phyloP scores from a whole-genome alignment of 331 rosid species.

The Saraca asoca region DNA sequence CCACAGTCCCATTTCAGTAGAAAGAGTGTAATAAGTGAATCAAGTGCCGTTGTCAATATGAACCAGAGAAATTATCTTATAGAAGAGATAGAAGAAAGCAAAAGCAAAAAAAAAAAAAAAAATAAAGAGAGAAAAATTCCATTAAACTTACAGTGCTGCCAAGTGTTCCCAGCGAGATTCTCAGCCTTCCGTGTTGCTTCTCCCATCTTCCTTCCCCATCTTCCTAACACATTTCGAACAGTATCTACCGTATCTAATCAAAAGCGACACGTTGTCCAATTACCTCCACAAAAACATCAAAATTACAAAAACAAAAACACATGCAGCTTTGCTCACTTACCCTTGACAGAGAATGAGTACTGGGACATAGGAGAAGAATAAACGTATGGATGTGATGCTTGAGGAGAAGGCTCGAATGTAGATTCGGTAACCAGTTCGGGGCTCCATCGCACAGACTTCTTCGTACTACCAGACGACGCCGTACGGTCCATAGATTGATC shows the following conservation, averaged over 20 bases:
- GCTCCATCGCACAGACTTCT: constrained; percentile 86
- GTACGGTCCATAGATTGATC: constrained; percentile 16
- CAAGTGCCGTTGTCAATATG: too few species aligned
- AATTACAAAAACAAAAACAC: background rate
- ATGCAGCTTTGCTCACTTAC: constrained; percentile 35
- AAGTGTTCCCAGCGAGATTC: constrained; percentile 68
- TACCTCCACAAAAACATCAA: background rate
- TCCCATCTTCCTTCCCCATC: constrained; percentile 70
- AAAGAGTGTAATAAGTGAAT: too few species aligned
- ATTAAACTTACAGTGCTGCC: constrained; percentile 75
- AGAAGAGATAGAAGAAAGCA: too few species aligned
- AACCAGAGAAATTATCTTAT: too few species aligned
- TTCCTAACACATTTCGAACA: constrained; percentile 52
- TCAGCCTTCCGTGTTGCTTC: constrained; percentile 70
- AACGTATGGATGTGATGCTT: constrained; percentile 42
- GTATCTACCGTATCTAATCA: constrained; percentile 56
- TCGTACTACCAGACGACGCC: constrained; percentile 38
- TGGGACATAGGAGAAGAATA: constrained; percentile 36
- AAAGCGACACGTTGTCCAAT: background rate
- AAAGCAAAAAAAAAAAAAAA: background rate
- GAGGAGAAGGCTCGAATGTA: constrained; percentile 42
- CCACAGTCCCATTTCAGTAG: too few species aligned
- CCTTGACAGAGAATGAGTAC: constrained; percentile 44
- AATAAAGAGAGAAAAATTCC: background rate
- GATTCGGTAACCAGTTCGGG: constrained; percentile 81